Conservation (phyloP, 1,284 basidiomycete genomes). For the Bondarzewia mesenterica region DNA sequence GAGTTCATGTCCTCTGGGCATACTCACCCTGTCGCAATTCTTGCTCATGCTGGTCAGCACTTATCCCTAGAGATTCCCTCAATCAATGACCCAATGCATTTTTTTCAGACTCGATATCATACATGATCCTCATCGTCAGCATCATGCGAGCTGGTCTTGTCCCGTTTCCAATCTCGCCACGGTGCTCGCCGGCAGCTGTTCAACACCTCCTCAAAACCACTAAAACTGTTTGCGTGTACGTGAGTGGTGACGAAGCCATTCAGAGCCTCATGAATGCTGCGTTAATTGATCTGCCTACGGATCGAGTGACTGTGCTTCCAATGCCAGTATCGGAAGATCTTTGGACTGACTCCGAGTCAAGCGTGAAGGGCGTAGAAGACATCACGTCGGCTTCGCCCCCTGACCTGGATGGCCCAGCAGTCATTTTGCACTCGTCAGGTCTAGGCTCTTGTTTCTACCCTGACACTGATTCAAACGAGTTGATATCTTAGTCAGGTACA, state of each 20-base stretch:
- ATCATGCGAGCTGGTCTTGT: conserved; percentile 15
- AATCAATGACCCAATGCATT: background rate
- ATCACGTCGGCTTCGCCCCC: background rate
- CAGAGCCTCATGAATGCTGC: background rate
- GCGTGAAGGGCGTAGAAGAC: background rate
- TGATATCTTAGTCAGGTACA: conserved; percentile 16
- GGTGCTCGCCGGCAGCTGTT: conserved; percentile 19
- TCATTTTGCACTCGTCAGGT: conserved; percentile 5
- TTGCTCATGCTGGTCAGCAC: conserved; percentile 9
- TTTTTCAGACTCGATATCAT: conserved; percentile 14
- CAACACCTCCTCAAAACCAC: conserved; percentile 14
- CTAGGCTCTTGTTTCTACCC: background rate
- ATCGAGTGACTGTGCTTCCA: background rate
- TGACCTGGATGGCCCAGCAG: background rate
- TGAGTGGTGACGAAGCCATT: background rate
- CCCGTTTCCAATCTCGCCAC: conserved; percentile 17
- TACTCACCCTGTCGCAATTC: conserved; percentile 8
- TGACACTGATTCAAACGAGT: no score
- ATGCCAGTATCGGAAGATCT: background rate
- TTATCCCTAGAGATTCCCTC: background rate
- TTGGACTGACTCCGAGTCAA: background rate
- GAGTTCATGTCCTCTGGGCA: background rate
- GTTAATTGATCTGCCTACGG: background rate
- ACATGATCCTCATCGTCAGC: conserved; percentile 10
- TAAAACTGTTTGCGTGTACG: background rate